These are phyloP conservation scores for Hirsutella rhossiliensis DNA, from an alignment of 2,329 filamentous ascomycete species.

Conservation along the genomic window DNA sequence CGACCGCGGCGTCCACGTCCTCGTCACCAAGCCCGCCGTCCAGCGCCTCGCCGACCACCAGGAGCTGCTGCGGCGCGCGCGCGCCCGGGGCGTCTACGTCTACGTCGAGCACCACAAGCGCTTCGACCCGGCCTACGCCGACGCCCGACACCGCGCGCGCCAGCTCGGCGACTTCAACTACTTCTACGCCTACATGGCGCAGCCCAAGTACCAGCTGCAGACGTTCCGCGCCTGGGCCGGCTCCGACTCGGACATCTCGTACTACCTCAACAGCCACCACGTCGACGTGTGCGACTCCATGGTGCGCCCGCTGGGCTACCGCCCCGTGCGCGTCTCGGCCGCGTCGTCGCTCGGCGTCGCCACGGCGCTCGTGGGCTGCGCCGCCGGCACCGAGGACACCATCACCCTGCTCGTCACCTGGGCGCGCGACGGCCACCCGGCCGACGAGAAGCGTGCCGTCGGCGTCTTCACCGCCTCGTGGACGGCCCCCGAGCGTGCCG, in stretches of 20 bases:
- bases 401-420: conserved; percentile 86
- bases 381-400: conserved; percentile 75
- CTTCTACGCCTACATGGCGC: conserved; percentile 95
- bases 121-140: conserved; percentile 84
- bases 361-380: conserved; percentile 59
- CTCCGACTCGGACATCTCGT: conserved; percentile 83
- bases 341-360: conserved; percentile 70
- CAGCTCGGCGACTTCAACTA: conserved; percentile 92
- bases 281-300: conserved; percentile 88
- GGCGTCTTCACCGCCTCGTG: conserved; percentile 89
- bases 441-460: conserved; percentile 61
- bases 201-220: conserved; percentile 82
- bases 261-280: conserved; percentile 94
- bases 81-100: conserved; percentile 70
- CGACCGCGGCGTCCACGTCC: conserved; percentile 74
- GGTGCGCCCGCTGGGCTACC: conserved; percentile 61
- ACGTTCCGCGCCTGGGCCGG: conserved; percentile 94
- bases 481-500: conserved; percentile 85
- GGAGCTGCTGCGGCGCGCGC: conserved; percentile 58
- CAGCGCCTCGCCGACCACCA: conserved; percentile 75
- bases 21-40: conserved; percentile 89
- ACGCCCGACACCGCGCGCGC: conserved; percentile 66
- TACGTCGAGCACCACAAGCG: conserved; percentile 97
- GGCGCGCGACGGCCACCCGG: conserved; percentile 50
- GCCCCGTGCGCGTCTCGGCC: conserved; percentile 67